Conservation (phyloP, 2,329 filamentous ascomycete genomes). For the Hirsutella thompsonii region DNA sequence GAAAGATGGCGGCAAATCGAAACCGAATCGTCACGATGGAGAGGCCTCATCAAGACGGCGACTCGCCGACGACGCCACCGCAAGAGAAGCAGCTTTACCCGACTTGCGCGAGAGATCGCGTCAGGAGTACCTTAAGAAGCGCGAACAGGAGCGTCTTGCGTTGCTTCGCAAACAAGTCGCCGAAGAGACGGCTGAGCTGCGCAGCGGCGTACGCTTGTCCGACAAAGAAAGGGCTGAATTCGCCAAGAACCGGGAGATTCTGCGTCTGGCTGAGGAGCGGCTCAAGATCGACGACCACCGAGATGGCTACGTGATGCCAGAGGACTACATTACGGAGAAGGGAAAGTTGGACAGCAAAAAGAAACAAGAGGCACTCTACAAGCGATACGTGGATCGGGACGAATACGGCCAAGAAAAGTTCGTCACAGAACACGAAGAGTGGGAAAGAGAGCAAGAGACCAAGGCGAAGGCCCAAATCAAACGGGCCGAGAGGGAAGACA, state of each 20-base stretch:
- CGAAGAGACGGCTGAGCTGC: conserved; percentile 73
- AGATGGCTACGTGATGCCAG: conserved; percentile 86
- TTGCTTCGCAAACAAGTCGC: conserved; percentile 82
- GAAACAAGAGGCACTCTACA: conserved; percentile 83
- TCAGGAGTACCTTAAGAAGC: conserved; percentile 87
- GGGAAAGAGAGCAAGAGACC: conserved; percentile 79
- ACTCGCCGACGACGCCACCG: conserved; percentile 41
- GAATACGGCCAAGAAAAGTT: conserved; percentile 81
- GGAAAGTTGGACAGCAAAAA: conserved; percentile 77
- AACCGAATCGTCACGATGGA: conserved; percentile 49
- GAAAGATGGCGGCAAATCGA: conserved; percentile 58
- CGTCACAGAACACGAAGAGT: conserved; percentile 89
- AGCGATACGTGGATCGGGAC: conserved; percentile 77
- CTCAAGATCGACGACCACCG: conserved; percentile 80
- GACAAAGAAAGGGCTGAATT: conserved; percentile 78
- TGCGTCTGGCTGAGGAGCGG: conserved; percentile 73
- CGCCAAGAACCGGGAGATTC: conserved; percentile 70
- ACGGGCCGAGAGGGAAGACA: conserved; percentile 59
- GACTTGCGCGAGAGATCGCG: conserved; percentile 74
- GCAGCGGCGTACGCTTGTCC: conserved; percentile 62
- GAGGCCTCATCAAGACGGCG: conserved; percentile 42
- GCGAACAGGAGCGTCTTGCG: conserved; percentile 73
- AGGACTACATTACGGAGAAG: conserved; percentile 90
- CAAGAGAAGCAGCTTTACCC: conserved; percentile 58
- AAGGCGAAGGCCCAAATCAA: conserved; percentile 82